Base-by-base conservation (phyloP, 2,329 filamentous ascomycete genomes). In the Coniochaeta sp. region DNA sequence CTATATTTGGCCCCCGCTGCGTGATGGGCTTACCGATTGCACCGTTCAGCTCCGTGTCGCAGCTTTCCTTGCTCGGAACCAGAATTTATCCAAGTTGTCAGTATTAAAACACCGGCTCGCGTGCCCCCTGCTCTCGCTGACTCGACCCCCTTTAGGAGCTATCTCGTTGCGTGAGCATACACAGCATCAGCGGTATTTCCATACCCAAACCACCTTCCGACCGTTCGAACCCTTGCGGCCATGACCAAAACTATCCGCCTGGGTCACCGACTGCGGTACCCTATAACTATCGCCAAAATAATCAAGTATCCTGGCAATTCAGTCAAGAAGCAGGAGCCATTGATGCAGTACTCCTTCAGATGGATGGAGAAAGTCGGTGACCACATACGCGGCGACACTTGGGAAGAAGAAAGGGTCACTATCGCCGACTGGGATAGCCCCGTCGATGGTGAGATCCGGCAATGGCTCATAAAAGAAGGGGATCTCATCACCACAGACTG, bases 301-400 rank as follows among this genome's bases (percentile, higher is more conserved):
- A 83, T 93, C 66, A 92, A 91, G 74, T 78, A 81, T 65, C 83
- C 85, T 22, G 89, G 90, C 73, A 91, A 96, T 68, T 71, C 82
- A 63, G 84, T 99, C 69, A 82, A 85, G 69, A 89, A 89, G 73
- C 80, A 91, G 70, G 89, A 92, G 69, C 82, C 86, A 59, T 81
- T 98, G 60, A 87, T 99, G 72, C 86, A 90, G 72, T 99, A 97
- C 81, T 87, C 87, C 63, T 99, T 93, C 77, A 87, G 87, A 68
- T 93, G 88, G 74, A 87, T 80, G 70, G 88, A 91, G 74, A 86
- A 86, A 65, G 85, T 95, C 61, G 88, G 88, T 71, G 89, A 96
- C 60, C 79, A 79, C 19, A 74, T 77, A 30, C 80, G 79, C 60
- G 74, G 74, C 67, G 86, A 89, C 64, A 80, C 86, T 65, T 80